Conservation (phyloP, 371 early-diverging fungal species). For the Chytridium lagenaria region DNA sequence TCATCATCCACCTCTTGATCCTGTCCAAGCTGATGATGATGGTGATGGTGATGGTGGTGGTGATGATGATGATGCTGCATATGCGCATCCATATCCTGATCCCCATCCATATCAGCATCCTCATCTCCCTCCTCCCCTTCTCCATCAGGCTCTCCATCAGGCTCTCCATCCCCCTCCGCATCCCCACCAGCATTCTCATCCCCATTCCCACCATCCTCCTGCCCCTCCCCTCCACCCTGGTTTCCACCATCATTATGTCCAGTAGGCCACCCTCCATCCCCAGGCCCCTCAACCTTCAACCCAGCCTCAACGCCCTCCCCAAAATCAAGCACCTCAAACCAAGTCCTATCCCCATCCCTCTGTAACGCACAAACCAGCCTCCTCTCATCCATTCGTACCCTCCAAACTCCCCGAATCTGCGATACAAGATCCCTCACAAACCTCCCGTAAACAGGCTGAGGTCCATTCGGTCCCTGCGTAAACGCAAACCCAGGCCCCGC, state of each 20-base stretch:
- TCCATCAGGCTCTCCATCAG: not conserved
- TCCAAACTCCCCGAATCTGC: conserved; percentile 83
- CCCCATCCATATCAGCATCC: too few species aligned
- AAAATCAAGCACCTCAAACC: conserved; percentile 75
- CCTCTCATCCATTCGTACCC: conserved; percentile 85
- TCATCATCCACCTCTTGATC: not conserved
- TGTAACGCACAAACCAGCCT: conserved; percentile 88
- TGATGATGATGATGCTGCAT: too few species aligned
- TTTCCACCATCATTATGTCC: conserved; percentile 6
- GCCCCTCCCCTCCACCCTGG: too few species aligned
- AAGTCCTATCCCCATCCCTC: conserved; percentile 62
- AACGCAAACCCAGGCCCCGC: conserved; percentile 43
- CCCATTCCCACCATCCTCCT: conserved; percentile 9
- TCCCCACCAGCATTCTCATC: conserved; percentile 28
- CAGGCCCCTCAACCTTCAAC: conserved; percentile 34
- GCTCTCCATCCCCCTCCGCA: not conserved
- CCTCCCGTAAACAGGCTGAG: conserved; percentile 62
- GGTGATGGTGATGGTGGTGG: too few species aligned
- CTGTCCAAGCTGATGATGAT: not conserved
- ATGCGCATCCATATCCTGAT: too few species aligned
- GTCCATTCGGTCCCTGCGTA: conserved; percentile 60
- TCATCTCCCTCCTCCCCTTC: conserved; percentile 1
- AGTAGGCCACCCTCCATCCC: conserved; percentile 32
- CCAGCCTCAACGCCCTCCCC: conserved; percentile 46
- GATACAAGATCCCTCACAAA: conserved; percentile 74